These are phyloP conservation scores for Mycoemilia scoparia DNA, from an alignment of 192 early-diverging fungal genomes.

Conservation along the genomic window DNA sequence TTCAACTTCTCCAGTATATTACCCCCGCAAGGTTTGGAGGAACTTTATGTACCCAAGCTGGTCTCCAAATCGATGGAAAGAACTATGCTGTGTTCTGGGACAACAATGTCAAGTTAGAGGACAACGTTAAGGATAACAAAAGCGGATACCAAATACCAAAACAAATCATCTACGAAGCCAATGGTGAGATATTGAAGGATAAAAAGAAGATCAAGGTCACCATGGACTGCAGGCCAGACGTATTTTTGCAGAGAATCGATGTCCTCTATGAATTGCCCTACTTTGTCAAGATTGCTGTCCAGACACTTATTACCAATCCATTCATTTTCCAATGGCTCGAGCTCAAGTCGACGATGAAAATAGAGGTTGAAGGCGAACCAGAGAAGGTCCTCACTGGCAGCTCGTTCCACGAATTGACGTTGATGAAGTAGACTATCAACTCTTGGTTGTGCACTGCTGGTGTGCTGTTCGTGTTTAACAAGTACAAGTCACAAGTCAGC, in stretches of 20 bases:
- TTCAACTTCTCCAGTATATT: conserved; percentile 53
- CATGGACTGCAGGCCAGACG: conserved; percentile 39
- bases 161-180: conserved; percentile 49
- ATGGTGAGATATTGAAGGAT: conserved; percentile 58
- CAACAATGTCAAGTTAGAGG: conserved; percentile 46
- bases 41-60: conserved; percentile 52
- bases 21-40: conserved; percentile 53
- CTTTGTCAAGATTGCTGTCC: conserved; percentile 72
- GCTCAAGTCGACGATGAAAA: conserved; percentile 42
- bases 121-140: conserved; percentile 35
- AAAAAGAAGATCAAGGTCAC: conserved; percentile 41
- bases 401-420: conserved; percentile 69
- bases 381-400: conserved; percentile 39
- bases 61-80: conserved; percentile 44
- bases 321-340: conserved; percentile 87
- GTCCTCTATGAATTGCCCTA: conserved; percentile 80
- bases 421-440: conserved; percentile 19
- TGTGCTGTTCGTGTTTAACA: too few species aligned
- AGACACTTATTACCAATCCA: conserved; percentile 82
- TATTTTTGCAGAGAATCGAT: conserved; percentile 71
- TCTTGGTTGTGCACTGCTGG: too few species aligned
- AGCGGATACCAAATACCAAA: conserved; percentile 74
- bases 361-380: conserved; percentile 47
- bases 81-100: conserved; percentile 57
- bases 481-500: too few species aligned